A percentile compares a stretch with the other conserved stretches of the same genome.
phyloP scores from a whole-genome alignment of 805 yeast genomes.

The Barnettozyma siamensis region DNA sequence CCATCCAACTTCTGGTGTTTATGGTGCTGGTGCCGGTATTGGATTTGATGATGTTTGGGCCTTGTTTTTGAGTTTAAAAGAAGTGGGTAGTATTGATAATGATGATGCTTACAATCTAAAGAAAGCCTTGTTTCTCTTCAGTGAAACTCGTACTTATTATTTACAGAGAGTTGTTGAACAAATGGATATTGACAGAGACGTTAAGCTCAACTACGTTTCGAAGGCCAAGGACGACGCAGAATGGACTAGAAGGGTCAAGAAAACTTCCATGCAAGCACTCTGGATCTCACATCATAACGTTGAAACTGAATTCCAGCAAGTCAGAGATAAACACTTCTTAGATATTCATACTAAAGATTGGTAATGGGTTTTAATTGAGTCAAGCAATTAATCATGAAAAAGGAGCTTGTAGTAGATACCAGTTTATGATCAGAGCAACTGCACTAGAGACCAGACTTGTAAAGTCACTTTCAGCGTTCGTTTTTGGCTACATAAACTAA shows the following conservation, averaged over 20 bases:
- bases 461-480: no score
- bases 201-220: conserved; percentile 1
- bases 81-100: neutral
- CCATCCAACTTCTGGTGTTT: conserved; percentile 16
- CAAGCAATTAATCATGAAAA: no score
- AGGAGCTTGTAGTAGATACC: no score
- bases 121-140: conserved; percentile 9
- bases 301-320: conserved; percentile 6
- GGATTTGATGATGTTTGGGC: conserved; percentile 18
- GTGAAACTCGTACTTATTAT: conserved; percentile 8
- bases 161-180: conserved; percentile 11
- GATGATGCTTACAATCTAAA: conserved; percentile 5
- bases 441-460: no score
- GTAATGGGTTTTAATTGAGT: no score
- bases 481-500: no score
- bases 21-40: conserved; percentile 16
- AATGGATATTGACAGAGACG: conserved; percentile 6
- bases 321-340: conserved; percentile 8
- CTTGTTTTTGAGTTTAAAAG: conserved; percentile 5
- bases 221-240: conserved; percentile 9
- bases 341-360: conserved; percentile 2
- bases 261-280: neutral
- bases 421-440: no score
- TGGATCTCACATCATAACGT: conserved; percentile 12
- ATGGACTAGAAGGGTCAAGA: conserved; percentile 8